Base-by-base conservation (phyloP, 371 early-diverging fungal species). In the Mucor sp. region DNA sequence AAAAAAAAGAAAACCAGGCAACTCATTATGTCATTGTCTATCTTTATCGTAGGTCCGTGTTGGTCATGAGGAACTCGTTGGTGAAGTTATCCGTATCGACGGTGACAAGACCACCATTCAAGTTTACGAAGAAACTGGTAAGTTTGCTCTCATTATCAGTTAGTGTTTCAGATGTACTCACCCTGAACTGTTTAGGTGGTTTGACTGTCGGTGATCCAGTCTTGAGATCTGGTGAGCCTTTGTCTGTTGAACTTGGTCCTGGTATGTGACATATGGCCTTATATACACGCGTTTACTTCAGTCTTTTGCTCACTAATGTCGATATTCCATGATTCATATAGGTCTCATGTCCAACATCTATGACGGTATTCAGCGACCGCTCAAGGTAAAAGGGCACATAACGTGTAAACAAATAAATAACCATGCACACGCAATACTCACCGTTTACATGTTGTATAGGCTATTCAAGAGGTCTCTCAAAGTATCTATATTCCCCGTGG, bases 51-150 rank as follows among this genome's bases (percentile, higher is more conserved):
- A 95, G 95, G 95, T 96, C 50, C 98, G 99, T 77, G 99, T 99
- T 27, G 99, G 99, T 62, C 94, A 97, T 80, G 85, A 90, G 72
- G 98, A 97, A 68, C 89, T 99, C 61, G 94, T 99, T 39, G 99
- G 99, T 68, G 99, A 99, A 86, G 99, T 99, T 71, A 99, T 99
- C 79, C 95, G 98, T 84, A 97, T 99, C 66, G 99, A 99, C 56
- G 93, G 94, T 65, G 99, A 99, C 82, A 98, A 97, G 84, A 95
- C 97, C 19, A 99, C 99, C 32, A 95, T 99, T 69, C 99, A 99
- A 84, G 99, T 99, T 23, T 99, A 99, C 89, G 99, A 99, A 80
- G 99, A 99, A 84, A 99, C 99, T 61, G 90, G 96, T 93, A 85
- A 68, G 79, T 57, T 43, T 58, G 27, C 43, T 33, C 53, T 15